Evolutionary conservation across 352 stramenopile genomes (phyloP), one percentile per base, ranked within the genome.

Genomic region (Phytophthora megakarya): DNA sequence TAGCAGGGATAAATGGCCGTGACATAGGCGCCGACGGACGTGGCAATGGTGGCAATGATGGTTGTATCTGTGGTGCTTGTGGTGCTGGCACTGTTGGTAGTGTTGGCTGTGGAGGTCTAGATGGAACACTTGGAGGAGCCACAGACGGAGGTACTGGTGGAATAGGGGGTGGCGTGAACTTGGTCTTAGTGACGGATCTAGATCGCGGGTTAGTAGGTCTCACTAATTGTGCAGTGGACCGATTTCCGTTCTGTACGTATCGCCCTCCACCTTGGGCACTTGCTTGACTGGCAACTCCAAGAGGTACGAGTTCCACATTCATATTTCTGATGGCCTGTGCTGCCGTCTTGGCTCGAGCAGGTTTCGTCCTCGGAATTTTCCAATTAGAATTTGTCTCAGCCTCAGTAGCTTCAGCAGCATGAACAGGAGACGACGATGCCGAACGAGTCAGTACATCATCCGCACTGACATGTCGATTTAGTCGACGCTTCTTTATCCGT

Each of bases 181-280:
- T 63, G 7, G 59, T 61, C 50, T 57, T 42, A 60, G 13, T 74
- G 26, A 53, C 59, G 6, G 33, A 37, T 42, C 62, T 69, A 54
- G 48, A 16, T 28, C 70, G 58, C 4, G 65, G 38, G 13, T 59
- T 47, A 0, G 32, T 51, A 2, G 44, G n/a, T 19, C 51, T 63
- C 1, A 76, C 30, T 4, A 65, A 64, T 22, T 80, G 58, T 5
- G 32, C 26, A 8, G 48, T 39, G 2, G 67, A 51, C 39, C 80
- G 78, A 51, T 86, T 92, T 37, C 81, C 81, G 26, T 80, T 90
- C 33, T 86, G 77, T 16, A 92, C 80, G 52, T 92, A 92, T 44
- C 83, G 63, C 25, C 83, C 81, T 23, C 83, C 83, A 53, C 75
- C 77, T 5, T 57, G 39, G n/a, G 73, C 56, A 32, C 48, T 76